Percentiles rank a stretch among this genome's conserved stretches.
These are phyloP conservation scores for Cystofilobasidium macerans DNA, from an alignment of 768 basidiomycete species.

Conservation along the genomic window DNA sequence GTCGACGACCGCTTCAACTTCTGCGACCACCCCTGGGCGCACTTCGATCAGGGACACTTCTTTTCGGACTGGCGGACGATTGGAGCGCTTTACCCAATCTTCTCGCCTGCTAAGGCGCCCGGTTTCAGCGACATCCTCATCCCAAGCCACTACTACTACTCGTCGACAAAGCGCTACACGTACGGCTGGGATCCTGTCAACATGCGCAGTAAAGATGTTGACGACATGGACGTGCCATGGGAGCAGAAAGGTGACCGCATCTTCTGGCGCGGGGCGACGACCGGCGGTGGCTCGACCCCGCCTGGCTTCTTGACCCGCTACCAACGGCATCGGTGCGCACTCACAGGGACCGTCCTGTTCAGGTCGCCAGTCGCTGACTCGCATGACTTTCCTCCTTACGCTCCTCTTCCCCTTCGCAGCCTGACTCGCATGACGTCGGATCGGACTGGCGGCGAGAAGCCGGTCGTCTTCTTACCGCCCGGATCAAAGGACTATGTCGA, in stretches of 20 bases:
- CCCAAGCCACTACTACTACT: constrained; percentile 41
- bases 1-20: constrained; percentile 52
- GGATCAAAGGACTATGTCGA: constrained; percentile 47
- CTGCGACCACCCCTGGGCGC: background rate
- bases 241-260: constrained; percentile 71
- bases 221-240: constrained; percentile 81
- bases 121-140: background rate
- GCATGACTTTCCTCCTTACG: constrained; percentile 10
- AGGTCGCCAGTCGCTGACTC: too few species aligned
- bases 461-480: constrained; percentile 54
- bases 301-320: constrained; percentile 70
- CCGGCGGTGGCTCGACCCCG: constrained; percentile 82
- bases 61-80: background rate
- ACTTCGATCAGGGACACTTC: constrained; percentile 1
- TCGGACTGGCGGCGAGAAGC: constrained; percentile 46
- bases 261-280: constrained; percentile 93
- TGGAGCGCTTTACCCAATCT: background rate
- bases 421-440: constrained; percentile 72
- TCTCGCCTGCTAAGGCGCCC: background rate
- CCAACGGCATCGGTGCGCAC: constrained; percentile 69
- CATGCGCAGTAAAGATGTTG: constrained; percentile 59
- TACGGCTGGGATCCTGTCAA: constrained; percentile 81
- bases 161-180: constrained; percentile 66
- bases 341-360: too few species aligned
- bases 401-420: too few species aligned